Evolutionary conservation across 176 grass and related monocot species (phyloP).

Genomic region (Musa acuminata): DNA sequence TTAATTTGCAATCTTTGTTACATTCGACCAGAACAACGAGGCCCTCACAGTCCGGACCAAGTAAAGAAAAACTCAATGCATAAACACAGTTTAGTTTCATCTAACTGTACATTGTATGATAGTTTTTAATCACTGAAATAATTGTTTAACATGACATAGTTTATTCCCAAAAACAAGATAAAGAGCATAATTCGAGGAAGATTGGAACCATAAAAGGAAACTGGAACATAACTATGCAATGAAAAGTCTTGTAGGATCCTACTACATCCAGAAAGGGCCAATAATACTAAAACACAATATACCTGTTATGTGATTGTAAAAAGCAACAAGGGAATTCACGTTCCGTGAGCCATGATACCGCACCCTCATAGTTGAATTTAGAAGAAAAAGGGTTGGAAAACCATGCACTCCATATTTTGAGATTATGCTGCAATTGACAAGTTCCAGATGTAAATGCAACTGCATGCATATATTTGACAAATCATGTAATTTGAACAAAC

Average conservation of each 20-base stretch:
- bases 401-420: constrained; percentile 14
- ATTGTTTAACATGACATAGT: too few relatives aligned
- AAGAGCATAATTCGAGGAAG: too few relatives aligned
- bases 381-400: constrained; percentile 6
- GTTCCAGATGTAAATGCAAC: constrained; percentile 5
- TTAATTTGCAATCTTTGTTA: too few relatives aligned
- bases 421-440: background rate
- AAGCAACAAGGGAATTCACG: background rate
- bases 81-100: too few relatives aligned
- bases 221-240: background rate
- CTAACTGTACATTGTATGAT: too few relatives aligned
- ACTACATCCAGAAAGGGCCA: background rate
- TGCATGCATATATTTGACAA: constrained; percentile 6
- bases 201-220: background rate
- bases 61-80: background rate
- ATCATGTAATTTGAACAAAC: background rate
- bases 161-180: too few relatives aligned
- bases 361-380: constrained; percentile 12
- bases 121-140: too few relatives aligned
- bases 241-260: background rate
- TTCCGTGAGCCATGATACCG: constrained; percentile 3
- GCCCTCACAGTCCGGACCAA: too few relatives aligned
- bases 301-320: constrained; percentile 38
- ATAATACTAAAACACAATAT: constrained; percentile 1
- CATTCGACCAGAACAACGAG: too few relatives aligned